A percentile compares a stretch with the other conserved stretches of the same genome.
Evolutionary conservation across 164 flowering plant species (phyloP).

Genomic region (Magnolia changhungtana): DNA sequence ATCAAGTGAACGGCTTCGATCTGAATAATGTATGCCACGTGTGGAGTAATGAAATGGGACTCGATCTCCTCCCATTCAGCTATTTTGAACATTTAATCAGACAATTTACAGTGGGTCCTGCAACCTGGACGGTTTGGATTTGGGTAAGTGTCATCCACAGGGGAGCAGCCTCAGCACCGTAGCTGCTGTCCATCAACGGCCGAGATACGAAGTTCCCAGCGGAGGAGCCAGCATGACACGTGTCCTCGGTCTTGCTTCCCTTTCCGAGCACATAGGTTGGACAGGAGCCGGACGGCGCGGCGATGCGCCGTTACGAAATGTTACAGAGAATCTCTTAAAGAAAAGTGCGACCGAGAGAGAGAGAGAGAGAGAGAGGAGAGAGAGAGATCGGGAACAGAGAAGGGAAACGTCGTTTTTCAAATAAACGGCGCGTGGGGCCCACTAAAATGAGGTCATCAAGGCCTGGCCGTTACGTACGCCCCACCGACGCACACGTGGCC

Average conservation of each 20-base stretch:
- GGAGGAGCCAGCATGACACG: neutral
- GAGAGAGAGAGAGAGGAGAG: neutral
- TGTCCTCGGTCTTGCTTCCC: slow-evolving; percentile 32
- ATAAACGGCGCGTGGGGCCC: slow-evolving; percentile 41
- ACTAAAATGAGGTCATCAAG: slow-evolving; percentile 26
- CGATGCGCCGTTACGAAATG: slow-evolving; percentile 49
- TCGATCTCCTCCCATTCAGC: too few species aligned
- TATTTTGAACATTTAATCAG: too few species aligned
- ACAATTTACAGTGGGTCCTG: too few species aligned
- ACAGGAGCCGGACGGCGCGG: slow-evolving; percentile 84
- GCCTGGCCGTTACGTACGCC: slow-evolving; percentile 42
- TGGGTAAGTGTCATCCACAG: too few species aligned
- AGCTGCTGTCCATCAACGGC: neutral
- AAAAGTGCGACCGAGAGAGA: neutral
- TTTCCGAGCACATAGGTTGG: slow-evolving; percentile 37
- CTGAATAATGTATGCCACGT: too few species aligned
- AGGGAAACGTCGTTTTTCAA: slow-evolving; percentile 11
- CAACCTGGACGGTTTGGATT: too few species aligned
- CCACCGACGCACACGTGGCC: slow-evolving; percentile 30
- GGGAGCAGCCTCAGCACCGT: too few species aligned
- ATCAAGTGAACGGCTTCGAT: too few species aligned
- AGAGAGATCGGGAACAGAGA: neutral
- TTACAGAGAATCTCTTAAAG: slow-evolving; percentile 10
- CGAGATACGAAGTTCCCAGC: neutral
- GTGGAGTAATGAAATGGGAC: too few species aligned